These are phyloP conservation scores for Diversispora epigaea DNA, from an alignment of 192 early-diverging fungal species.

Conservation along the genomic window DNA sequence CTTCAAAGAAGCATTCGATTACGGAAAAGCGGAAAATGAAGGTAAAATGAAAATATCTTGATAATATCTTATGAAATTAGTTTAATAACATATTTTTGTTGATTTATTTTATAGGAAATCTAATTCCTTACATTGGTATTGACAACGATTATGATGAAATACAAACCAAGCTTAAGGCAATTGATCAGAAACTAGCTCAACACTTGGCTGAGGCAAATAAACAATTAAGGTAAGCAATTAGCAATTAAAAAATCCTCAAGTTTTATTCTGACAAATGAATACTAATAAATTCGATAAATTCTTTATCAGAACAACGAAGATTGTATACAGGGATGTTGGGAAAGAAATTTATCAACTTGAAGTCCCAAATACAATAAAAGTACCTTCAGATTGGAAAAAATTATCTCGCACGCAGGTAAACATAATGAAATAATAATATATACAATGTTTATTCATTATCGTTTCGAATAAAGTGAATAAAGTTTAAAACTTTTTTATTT, in stretches of 20 bases:
- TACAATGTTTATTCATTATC: not conserved
- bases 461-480: not conserved
- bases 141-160: constrained; percentile 79
- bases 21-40: constrained; percentile 53
- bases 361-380: constrained; percentile 69
- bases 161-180: constrained; percentile 48
- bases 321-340: constrained; percentile 86
- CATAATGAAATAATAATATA: not conserved
- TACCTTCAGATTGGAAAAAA: constrained; percentile 74
- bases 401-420: constrained; percentile 76
- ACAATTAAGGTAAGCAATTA: constrained; percentile 56
- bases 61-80: not conserved
- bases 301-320: constrained; percentile 49
- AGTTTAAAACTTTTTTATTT: not conserved
- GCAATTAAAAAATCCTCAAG: not conserved
- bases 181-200: constrained; percentile 67
- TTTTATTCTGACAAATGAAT: not conserved
- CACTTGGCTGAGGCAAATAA: constrained; percentile 67
- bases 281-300: not conserved
- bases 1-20: constrained; percentile 76
- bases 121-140: constrained; percentile 69
- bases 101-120: not conserved
- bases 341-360: constrained; percentile 98
- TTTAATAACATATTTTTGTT: not conserved
- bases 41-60: constrained; percentile 36